A percentile compares a stretch with the other conserved stretches of the same genome.
These are phyloP conservation scores for Fusarium duplospermum DNA, from an alignment of 2,329 filamentous ascomycete species.

Conservation along the genomic window DNA sequence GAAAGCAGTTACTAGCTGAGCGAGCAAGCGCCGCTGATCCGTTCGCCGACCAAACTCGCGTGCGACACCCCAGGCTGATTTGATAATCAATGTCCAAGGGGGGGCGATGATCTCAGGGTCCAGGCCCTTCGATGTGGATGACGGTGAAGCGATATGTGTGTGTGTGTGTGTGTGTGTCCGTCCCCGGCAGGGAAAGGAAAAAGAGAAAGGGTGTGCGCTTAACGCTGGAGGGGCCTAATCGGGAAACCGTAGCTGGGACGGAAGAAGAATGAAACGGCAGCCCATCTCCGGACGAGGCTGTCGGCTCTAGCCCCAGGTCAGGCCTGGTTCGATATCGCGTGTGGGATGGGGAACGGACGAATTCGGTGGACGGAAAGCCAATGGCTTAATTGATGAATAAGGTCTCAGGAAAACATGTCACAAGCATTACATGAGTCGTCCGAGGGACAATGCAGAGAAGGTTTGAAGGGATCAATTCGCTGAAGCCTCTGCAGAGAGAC, in stretches of 20 bases:
- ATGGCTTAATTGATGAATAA: constrained; percentile 3
- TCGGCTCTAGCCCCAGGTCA: background rate
- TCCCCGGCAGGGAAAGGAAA: background rate
- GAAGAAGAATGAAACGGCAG: constrained; percentile 24
- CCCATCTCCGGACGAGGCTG: constrained; percentile 19
- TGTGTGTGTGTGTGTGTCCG: constrained; percentile 19
- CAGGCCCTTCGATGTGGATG: constrained; percentile 43
- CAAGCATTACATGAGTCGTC: background rate
- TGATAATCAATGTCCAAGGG: constrained; percentile 35
- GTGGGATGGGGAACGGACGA: background rate
- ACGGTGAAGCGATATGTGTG: constrained; percentile 20
- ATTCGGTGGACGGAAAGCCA: background rate
- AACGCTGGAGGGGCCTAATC: constrained; percentile 12
- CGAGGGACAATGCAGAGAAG: background rate
- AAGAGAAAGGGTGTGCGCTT: constrained; percentile 26
- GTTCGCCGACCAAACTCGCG: constrained; percentile 14
- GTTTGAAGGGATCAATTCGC: background rate
- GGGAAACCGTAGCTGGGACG: constrained; percentile 28
- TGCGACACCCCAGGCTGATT: constrained; percentile 38
- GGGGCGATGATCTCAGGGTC: constrained; percentile 43
- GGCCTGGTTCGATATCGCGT: constrained; percentile 8
- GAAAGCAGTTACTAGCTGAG: background rate
- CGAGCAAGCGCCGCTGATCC: constrained; percentile 24
- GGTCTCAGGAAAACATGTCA: background rate
- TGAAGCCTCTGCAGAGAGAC: background rate